phyloP scores from a whole-genome alignment of 805 yeast species.

The Candida ascalaphidarum region DNA sequence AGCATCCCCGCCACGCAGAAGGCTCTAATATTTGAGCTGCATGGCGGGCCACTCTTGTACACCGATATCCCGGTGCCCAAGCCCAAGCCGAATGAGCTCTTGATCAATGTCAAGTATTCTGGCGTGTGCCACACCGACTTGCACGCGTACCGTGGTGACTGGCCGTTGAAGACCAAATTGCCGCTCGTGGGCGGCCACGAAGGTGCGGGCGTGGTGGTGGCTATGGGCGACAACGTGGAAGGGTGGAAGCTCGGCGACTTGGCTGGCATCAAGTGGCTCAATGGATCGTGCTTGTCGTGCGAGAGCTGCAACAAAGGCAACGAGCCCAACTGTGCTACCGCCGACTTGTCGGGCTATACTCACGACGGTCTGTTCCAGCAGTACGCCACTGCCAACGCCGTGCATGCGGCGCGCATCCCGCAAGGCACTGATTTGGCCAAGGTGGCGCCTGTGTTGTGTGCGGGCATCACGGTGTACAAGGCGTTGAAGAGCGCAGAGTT shows the following conservation, averaged over 20 bases:
- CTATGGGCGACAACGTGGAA: constrained; percentile 57
- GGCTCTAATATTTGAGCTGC: constrained; percentile 60
- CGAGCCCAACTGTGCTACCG: constrained; percentile 66
- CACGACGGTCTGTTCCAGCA: constrained; percentile 90
- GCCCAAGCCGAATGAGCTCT: constrained; percentile 70
- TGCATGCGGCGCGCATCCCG: constrained; percentile 79
- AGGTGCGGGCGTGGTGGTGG: constrained; percentile 84
- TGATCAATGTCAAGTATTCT: constrained; percentile 75
- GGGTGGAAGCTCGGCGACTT: constrained; percentile 72
- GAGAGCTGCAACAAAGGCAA: constrained; percentile 61
- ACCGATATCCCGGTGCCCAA: constrained; percentile 69
- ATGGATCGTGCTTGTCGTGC: constrained; percentile 69
- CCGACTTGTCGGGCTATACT: constrained; percentile 69
- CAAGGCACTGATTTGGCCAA: constrained; percentile 65
- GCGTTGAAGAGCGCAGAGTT: constrained; percentile 75
- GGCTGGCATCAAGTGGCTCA: constrained; percentile 82
- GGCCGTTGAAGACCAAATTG: constrained; percentile 71
- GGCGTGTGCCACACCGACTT: constrained; percentile 94
- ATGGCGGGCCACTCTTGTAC: constrained; percentile 56
- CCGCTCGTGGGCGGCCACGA: constrained; percentile 87
- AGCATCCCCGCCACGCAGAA: constrained; percentile 58
- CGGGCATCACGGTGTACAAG: constrained; percentile 88
- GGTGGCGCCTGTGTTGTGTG: constrained; percentile 79
- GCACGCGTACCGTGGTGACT: constrained; percentile 92
- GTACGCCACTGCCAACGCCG: constrained; percentile 82